Evolutionary conservation across 2,329 filamentous ascomycete genomes (phyloP).

Genomic region (Elsinoe necatrix): DNA sequence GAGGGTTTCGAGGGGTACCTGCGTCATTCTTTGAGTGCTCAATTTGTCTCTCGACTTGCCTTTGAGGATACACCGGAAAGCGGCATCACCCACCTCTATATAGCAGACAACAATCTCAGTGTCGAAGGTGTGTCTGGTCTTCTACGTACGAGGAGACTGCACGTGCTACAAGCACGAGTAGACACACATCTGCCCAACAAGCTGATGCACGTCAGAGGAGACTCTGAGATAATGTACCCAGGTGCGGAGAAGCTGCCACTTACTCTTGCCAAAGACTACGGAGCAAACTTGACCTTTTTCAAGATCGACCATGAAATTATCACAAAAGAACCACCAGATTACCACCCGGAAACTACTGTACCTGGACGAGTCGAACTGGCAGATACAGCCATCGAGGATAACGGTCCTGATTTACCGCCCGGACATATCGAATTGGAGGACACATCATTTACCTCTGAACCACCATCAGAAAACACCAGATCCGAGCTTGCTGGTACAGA

Average conservation of each 20-base stretch:
- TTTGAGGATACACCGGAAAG: conserved; percentile 47
- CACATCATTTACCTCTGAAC: conserved; percentile 20
- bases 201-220: conserved; percentile 19
- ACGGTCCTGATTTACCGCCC: conserved; percentile 14
- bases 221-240: conserved; percentile 31
- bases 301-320: conserved; percentile 48
- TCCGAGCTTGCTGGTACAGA: conserved; percentile 32
- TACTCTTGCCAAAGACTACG: conserved; percentile 39
- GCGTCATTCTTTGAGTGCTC: conserved; percentile 39
- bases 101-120: conserved; percentile 48
- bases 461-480: conserved; percentile 24
- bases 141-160: conserved; percentile 43
- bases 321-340: conserved; percentile 36
- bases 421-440: conserved; percentile 26
- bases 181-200: conserved; percentile 30
- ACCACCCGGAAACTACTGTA: conserved; percentile 20
- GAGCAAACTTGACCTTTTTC: conserved; percentile 44
- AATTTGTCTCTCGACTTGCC: conserved; percentile 45
- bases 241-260: conserved; percentile 49
- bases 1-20: conserved; percentile 47
- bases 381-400: conserved; percentile 19
- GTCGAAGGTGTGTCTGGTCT: conserved; percentile 49
- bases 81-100: conserved; percentile 53
- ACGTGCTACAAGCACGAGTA: conserved; percentile 49
- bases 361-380: conserved; percentile 24